phyloP scores from a whole-genome alignment of 805 yeast genomes.

The Yueomyces sinensis region DNA sequence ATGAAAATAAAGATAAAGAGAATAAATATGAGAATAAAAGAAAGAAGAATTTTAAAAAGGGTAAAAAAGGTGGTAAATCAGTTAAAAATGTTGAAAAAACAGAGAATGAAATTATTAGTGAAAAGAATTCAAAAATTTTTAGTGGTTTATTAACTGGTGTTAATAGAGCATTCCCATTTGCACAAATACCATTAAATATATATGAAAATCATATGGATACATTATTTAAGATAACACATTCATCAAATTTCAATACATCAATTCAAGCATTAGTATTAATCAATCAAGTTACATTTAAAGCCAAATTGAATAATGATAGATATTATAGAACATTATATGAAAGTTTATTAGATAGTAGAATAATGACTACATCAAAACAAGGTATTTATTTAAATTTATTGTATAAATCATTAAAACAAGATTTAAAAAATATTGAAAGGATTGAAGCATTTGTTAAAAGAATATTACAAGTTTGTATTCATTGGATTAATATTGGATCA shows the following conservation, averaged over 20 bases:
- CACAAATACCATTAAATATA: conserved; percentile 55
- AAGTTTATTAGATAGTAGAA: conserved; percentile 71
- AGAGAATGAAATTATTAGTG: conserved; percentile 55
- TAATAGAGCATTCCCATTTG: conserved; percentile 91
- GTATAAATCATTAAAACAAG: conserved; percentile 71
- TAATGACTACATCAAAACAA: conserved; percentile 80
- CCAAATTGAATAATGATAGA: conserved; percentile 47
- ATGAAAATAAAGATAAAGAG: conserved; percentile 25
- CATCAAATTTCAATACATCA: conserved; percentile 86
- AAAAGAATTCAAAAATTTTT: conserved; percentile 71
- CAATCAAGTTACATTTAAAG: conserved; percentile 59
- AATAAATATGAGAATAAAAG: conserved; percentile 41
- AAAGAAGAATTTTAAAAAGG: conserved; percentile 66
- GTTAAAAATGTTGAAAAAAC: conserved; percentile 48
- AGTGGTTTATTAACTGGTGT: conserved; percentile 89
- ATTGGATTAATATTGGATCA: conserved; percentile 83
- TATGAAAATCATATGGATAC: conserved; percentile 72
- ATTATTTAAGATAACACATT: conserved; percentile 79
- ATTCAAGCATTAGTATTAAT: conserved; percentile 84
- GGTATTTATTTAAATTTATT: conserved; percentile 80
- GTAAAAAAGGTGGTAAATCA: conserved; percentile 80
- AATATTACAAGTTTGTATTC: conserved; percentile 68
- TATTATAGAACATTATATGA: conserved; percentile 84
- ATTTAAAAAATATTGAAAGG: conserved; percentile 41
- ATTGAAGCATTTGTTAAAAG: conserved; percentile 86